Base-by-base conservation (phyloP, 2,329 filamentous ascomycete species). In the Neonectria magnoliae region DNA sequence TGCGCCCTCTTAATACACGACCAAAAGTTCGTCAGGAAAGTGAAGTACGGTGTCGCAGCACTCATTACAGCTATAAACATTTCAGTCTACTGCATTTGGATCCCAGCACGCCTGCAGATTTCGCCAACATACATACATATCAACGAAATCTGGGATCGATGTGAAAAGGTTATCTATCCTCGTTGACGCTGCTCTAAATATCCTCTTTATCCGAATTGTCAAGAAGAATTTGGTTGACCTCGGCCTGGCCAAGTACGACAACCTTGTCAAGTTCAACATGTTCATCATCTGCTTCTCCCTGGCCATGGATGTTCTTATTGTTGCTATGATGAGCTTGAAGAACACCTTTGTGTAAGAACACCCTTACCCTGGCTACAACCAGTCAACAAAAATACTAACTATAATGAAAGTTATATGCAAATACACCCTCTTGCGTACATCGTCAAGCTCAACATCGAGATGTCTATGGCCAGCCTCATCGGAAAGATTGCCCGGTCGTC, bases 11-110 rank as follows among this genome's bases (percentile, higher is more conserved):
- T 66, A 5, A 31, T 66, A 7, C 57, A 65, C 27, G 59, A 62
- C 36, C 59, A 51, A 31, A 27, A 20, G 14, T 42, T 63, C 5
- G 50, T 55, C n/a, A 53, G 51, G 51, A 47, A 45, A 14, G 41
- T 64, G 22, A 64, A 60, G n/a, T 64, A 56, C 10, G 57, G 62
- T 13, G 57, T 64, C 4, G 62, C 62, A 4, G 45, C 45, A 1
- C 20, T 84, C 67, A 80, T 83, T 69, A 85, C 78, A 2, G 47
- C 73, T 1, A 78, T 85, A 65, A 85, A 85, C 59, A 79, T 85
- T 54, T 78, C 79, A 3, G 82, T 85, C 13, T 83, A 82, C 63
- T 79, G 76, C 53, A 82, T 84, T 47, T 85, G 83, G 83, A 80
- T 85, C n/a, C 83, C 83, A 0, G 77, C 81, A 1, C 78, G 81